Evolutionary conservation across 2,329 filamentous ascomycete genomes (phyloP), one percentile per base, ranked within the genome.

Genomic region (Fusarium hostae): DNA sequence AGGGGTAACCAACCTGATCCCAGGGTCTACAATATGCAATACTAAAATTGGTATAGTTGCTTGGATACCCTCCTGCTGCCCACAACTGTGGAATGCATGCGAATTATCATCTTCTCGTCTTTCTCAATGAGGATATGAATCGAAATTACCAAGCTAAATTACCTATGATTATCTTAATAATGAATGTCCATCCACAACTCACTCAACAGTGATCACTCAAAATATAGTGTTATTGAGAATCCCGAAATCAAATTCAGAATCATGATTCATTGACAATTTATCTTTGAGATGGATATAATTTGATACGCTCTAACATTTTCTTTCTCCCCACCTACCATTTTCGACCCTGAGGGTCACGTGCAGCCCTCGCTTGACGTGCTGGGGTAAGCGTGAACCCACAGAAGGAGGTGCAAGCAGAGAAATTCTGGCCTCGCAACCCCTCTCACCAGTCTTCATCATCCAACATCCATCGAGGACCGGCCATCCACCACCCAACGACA

Each of bases 401-500:
- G 71, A 51, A 74, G 77, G 79, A 77, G 79, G 76, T 82, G 75
- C 70, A 77, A 77, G 76, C 59, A 65, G 75, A 81, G 80, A 83
- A 82, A 81, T 82, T 83, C 78, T 81, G 76, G 77, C 75, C 75
- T 77, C 75, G 68, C 70, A 81, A 81, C 78, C 81, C 82, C 81
- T 81, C 79, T 80, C 76, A 50, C 47, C 47, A 77, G 77, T 78
- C 76, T 79, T 80, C 77, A 81, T 77, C 76, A 81, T 76, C 76
- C 77, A 73, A 76, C 78, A 79, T 75, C 77, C 75, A 81, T 78
- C 79, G 80, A 83, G 79, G 81, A 81, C 63, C 80, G 78, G 77
- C 82, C 82, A 82, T 83, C 79, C 79, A 80, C 78, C 74, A 78
- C 75, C 32, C 78, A 81, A 78, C 78, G 78, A 81, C 76, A 83